phyloP scores from a whole-genome alignment of 352 stramenopile species.

The Globisporangium mamillatum region DNA sequence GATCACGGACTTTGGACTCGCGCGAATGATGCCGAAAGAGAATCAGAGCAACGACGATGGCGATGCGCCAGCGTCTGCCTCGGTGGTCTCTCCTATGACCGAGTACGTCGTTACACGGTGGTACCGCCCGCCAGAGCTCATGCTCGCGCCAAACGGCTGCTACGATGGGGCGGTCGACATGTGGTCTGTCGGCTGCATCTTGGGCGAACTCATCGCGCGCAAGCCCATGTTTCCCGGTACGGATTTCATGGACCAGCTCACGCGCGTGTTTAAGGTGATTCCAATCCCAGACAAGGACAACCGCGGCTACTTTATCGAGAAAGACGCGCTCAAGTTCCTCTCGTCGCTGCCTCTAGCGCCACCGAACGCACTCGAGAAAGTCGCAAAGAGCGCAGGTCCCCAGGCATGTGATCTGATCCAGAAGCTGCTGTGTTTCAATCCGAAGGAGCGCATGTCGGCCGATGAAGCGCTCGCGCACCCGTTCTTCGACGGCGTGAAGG shows the following conservation, averaged over 20 bases:
- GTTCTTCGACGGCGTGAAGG: conserved; percentile 88
- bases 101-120: conserved; percentile 90
- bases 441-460: conserved; percentile 86
- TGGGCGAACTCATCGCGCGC: conserved; percentile 87
- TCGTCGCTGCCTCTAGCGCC: conserved; percentile 55
- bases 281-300: conserved; percentile 60
- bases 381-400: conserved; percentile 41
- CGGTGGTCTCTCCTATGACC: conserved; percentile 78
- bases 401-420: conserved; percentile 82
- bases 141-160: conserved; percentile 88
- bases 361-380: conserved; percentile 52
- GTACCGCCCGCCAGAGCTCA: conserved; percentile 91
- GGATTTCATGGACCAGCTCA: conserved; percentile 87
- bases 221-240: conserved; percentile 79
- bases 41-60: conserved; percentile 21
- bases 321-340: conserved; percentile 84
- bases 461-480: conserved; percentile 85
- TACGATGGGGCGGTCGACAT: conserved; percentile 88
- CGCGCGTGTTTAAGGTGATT: conserved; percentile 75
- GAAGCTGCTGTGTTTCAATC: conserved; percentile 90
- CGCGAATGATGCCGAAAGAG: conserved; percentile 77
- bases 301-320: conserved; percentile 75
- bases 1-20: conserved; percentile 94
- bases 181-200: conserved; percentile 90
- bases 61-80: conserved; percentile 16